phyloP scores from a whole-genome alignment of 2,329 filamentous ascomycete genomes.

The Alternaria sp. region DNA sequence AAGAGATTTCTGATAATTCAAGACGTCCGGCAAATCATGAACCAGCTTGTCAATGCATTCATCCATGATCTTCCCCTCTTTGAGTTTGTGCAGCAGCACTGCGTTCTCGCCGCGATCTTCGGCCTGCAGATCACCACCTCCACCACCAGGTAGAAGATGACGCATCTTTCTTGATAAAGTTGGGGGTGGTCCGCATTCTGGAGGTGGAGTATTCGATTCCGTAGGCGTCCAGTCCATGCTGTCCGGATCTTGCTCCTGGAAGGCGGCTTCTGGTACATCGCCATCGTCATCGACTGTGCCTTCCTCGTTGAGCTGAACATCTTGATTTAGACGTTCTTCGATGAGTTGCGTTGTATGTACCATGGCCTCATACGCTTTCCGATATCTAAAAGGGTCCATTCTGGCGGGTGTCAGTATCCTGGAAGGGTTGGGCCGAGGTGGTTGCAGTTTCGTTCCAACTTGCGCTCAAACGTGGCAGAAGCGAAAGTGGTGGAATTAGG shows the following conservation, averaged over 20 bases:
- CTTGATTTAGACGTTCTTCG: slow-evolving; percentile 38
- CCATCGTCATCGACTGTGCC: slow-evolving; percentile 9
- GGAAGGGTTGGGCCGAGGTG: slow-evolving; percentile 4
- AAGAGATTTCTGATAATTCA: slow-evolving; percentile 43
- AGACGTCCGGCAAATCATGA: slow-evolving; percentile 42
- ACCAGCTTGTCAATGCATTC: slow-evolving; percentile 48
- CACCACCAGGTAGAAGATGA: slow-evolving; percentile 36
- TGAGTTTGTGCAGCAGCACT: slow-evolving; percentile 42
- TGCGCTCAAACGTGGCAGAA: not conserved
- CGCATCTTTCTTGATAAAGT: slow-evolving; percentile 39
- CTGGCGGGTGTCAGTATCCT: slow-evolving; percentile 26
- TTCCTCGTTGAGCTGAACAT: slow-evolving; percentile 14
- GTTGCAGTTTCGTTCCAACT: not conserved
- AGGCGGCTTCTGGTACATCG: slow-evolving; percentile 14
- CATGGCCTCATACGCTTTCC: slow-evolving; percentile 48
- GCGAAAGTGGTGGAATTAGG: not conserved
- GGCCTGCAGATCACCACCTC: slow-evolving; percentile 31
- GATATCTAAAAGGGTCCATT: slow-evolving; percentile 48
- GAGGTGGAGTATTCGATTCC: slow-evolving; percentile 34
- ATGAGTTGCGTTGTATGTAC: slow-evolving; percentile 44
- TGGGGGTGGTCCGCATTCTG: slow-evolving; percentile 39
- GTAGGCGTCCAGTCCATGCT: slow-evolving; percentile 50
- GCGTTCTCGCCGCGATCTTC: slow-evolving; percentile 34
- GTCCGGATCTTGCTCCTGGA: slow-evolving; percentile 42
- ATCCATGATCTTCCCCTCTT: slow-evolving; percentile 47